phyloP scores from a whole-genome alignment of 2,329 filamentous ascomycete species.

The Hansfordia pulvinata region DNA sequence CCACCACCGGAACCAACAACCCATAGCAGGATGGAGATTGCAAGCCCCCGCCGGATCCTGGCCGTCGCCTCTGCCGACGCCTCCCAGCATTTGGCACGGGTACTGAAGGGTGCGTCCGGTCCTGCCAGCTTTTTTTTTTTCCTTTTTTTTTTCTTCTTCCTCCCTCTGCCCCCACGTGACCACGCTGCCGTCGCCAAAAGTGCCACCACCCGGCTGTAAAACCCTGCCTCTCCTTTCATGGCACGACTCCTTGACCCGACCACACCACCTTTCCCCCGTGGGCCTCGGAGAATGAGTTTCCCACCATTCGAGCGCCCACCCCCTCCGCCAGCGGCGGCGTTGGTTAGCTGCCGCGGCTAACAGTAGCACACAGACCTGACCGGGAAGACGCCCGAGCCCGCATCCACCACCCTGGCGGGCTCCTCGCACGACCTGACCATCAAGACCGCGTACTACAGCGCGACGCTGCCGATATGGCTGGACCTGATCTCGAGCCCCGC shows the following conservation, averaged over 20 bases:
- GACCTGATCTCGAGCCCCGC: constrained; percentile 38
- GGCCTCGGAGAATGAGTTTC: no score
- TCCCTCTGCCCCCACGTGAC: not conserved
- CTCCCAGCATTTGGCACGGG: constrained; percentile 28
- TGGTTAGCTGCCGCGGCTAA: not conserved
- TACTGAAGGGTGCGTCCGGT: constrained; percentile 37
- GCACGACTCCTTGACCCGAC: no score
- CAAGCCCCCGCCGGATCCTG: constrained; percentile 41
- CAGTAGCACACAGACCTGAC: constrained; percentile 32
- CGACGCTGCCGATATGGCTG: constrained; percentile 52
- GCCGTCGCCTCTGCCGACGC: constrained; percentile 37
- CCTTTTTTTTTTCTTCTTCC: not conserved
- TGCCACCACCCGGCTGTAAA: no score
- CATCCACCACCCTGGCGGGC: constrained; percentile 36
- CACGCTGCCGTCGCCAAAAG: constrained; percentile 2
- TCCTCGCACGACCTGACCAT: constrained; percentile 42
- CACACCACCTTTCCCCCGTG: no score
- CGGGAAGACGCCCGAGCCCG: constrained; percentile 25
- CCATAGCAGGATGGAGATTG: constrained; percentile 25
- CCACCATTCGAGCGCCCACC: not conserved
- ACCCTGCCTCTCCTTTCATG: no score
- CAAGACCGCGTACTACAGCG: constrained; percentile 46
- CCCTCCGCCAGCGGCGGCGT: no score
- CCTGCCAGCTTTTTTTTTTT: no score
- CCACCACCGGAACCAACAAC: no score